phyloP scores from a whole-genome alignment of 2,329 filamentous ascomycete species.

The Stagonosporopsis vannaccii region DNA sequence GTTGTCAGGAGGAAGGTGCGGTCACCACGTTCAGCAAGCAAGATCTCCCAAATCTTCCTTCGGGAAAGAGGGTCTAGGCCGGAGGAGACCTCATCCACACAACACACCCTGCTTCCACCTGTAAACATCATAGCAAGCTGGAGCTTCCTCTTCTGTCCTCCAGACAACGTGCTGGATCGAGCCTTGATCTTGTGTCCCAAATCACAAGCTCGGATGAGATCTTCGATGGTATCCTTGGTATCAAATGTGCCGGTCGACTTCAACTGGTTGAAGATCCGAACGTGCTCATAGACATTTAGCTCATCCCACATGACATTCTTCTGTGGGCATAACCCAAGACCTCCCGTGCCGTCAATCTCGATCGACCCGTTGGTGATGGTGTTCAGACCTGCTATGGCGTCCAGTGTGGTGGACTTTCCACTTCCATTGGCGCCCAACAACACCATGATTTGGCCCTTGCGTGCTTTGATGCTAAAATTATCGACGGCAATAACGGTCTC shows the following conservation, averaged over 20 bases:
- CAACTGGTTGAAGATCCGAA: conserved; percentile 81
- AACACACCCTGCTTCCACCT: conserved; percentile 85
- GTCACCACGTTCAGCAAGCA: conserved; percentile 81
- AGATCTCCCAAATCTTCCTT: conserved; percentile 92
- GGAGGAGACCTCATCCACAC: conserved; percentile 88
- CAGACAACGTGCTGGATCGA: conserved; percentile 78
- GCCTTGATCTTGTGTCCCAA: conserved; percentile 77
- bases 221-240: conserved; percentile 64
- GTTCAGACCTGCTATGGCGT: conserved; percentile 84
- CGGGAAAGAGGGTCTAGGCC: conserved; percentile 87
- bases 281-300: conserved; percentile 84
- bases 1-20: conserved; percentile 89
- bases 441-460: conserved; percentile 82
- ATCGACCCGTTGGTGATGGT: conserved; percentile 79
- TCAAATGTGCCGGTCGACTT: conserved; percentile 67
- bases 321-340: conserved; percentile 86
- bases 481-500: conserved; percentile 81
- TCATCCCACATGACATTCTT: conserved; percentile 95
- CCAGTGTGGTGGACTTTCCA: conserved; percentile 88
- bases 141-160: conserved; percentile 90
- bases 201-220: conserved; percentile 75
- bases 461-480: conserved; percentile 72
- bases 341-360: conserved; percentile 77
- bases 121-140: conserved; percentile 96
- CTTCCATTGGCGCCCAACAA: conserved; percentile 88